Conservation (phyloP, 805 yeast species). For the Wickerhamomyces bisporus region DNA sequence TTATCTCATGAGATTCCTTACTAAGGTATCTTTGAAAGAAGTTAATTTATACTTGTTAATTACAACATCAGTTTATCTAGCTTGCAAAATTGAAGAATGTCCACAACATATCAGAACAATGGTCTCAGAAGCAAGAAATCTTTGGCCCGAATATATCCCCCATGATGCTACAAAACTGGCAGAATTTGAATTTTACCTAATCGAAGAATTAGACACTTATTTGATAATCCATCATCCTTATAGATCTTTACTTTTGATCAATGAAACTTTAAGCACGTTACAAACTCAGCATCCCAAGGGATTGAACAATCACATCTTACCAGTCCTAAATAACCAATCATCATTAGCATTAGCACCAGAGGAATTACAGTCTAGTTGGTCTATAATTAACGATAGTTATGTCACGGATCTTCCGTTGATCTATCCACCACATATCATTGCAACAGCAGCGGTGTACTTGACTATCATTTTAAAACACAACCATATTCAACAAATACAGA, state of each 20-base stretch:
- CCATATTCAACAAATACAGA: slow-evolving; percentile 15
- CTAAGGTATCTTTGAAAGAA: slow-evolving; percentile 70
- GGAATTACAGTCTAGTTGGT: slow-evolving; percentile 85
- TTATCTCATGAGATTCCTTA: slow-evolving; percentile 72
- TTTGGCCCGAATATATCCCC: slow-evolving; percentile 95
- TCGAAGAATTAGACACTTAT: slow-evolving; percentile 78
- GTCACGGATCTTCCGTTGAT: slow-evolving; percentile 80
- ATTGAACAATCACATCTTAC: background rate
- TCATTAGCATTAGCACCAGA: slow-evolving; percentile 41
- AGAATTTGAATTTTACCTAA: slow-evolving; percentile 89
- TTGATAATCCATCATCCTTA: slow-evolving; percentile 76
- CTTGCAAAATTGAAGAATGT: slow-evolving; percentile 92
- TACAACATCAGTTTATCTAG: slow-evolving; percentile 81
- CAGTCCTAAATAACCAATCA: background rate
- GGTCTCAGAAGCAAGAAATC: slow-evolving; percentile 74
- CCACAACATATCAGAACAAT: slow-evolving; percentile 90
- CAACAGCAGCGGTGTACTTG: slow-evolving; percentile 75
- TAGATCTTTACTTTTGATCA: slow-evolving; percentile 51
- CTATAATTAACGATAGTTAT: slow-evolving; percentile 82
- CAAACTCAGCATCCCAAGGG: slow-evolving; percentile 5
- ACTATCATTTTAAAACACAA: slow-evolving; percentile 54
- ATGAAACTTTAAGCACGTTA: slow-evolving; percentile 26
- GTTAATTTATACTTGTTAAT: slow-evolving; percentile 75
- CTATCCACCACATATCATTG: slow-evolving; percentile 86
- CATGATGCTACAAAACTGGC: slow-evolving; percentile 88